Conservation (phyloP, 2,329 filamentous ascomycete species). For the Paecilomyces variotii region DNA sequence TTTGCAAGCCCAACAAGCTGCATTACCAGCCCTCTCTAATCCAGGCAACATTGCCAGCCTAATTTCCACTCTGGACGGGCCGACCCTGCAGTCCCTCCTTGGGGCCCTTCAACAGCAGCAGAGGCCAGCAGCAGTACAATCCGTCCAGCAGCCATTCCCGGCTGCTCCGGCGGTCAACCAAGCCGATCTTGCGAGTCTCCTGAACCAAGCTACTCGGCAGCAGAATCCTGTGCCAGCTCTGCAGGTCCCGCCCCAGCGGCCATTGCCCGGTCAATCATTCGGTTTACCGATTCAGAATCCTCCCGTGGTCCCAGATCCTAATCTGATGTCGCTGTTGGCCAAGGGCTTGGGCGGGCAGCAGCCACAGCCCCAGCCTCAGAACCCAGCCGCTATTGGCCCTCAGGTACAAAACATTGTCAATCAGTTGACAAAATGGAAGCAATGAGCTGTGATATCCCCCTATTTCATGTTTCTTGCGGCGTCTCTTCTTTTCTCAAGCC, state of each 20-base stretch:
- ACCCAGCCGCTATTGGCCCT: constrained; percentile 22
- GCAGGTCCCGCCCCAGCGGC: constrained; percentile 20
- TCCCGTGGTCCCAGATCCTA: constrained; percentile 24
- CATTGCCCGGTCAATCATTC: constrained; percentile 21
- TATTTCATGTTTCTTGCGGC: not conserved
- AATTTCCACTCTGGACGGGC: constrained; percentile 60
- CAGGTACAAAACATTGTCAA: constrained; percentile 43
- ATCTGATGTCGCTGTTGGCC: constrained; percentile 29
- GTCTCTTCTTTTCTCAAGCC: not conserved
- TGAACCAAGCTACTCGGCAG: constrained; percentile 31
- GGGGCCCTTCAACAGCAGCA: constrained; percentile 48
- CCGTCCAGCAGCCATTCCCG: constrained; percentile 27
- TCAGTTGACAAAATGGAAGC: constrained; percentile 40
- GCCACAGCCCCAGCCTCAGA: constrained; percentile 28
- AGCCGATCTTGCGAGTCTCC: constrained; percentile 34
- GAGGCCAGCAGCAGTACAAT: constrained; percentile 28
- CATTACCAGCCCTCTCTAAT: constrained; percentile 26
- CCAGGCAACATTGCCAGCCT: constrained; percentile 53
- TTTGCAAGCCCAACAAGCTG: constrained; percentile 22
- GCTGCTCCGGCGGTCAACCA: constrained; percentile 24
- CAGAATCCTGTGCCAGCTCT: constrained; percentile 19
- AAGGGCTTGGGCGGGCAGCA: constrained; percentile 30
- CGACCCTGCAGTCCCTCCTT: constrained; percentile 62
- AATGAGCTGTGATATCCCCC: constrained; percentile 20
- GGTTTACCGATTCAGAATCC: constrained; percentile 20